Base-by-base conservation (phyloP, 805 yeast species). In the Hanseniaspora clermontiae region DNA sequence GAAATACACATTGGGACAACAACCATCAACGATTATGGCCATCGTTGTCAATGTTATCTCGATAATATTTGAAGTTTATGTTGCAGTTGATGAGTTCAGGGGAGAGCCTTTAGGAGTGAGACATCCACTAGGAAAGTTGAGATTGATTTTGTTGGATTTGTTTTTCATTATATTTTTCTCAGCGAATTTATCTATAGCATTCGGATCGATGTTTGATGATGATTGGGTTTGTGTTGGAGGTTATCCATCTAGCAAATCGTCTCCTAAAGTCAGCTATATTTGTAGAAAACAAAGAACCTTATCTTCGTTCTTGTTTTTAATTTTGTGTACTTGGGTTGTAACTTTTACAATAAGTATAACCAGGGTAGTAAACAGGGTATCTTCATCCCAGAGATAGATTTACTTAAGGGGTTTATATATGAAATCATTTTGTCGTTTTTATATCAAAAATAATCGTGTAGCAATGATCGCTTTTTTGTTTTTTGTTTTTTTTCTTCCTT, bases 21-120 rank as follows among this genome's bases (percentile, higher is more conserved):
- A 86, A 64, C 84, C 98, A 17, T 83, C 95, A 62, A 87, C 97
- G 0, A 82, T 90, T 47, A 88, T 93, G 95, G 93, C 97, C 3
- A 77, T 93, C 2, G 81, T 81, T 53, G 95, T 91, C 4, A 91
- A 89, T 64, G 73, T 87, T 32, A 74, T 82, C 59, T 95, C 96
- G 2, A 70, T 87, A 29, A 77, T 80, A 0, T 93, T 93, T 66
- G 76, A 89, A 57, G 70, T 82, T 3, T 89, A 87, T 68, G 87
- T 91, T 66, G 81, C 95, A 2, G 82, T 81, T 64, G 97, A 93
- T 68, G 98, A 93, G 68, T 91, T 87, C 68, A 78, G 83, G 27
- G 95, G 96, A 14, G 84, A 87, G 65, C 98, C 97, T 0, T 68
- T 93, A 50, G 98, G 98, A 0, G 74, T 93, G 47, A 77, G 98